Base-by-base conservation (phyloP, 441 rosid genomes). In the Manihot esculenta region DNA sequence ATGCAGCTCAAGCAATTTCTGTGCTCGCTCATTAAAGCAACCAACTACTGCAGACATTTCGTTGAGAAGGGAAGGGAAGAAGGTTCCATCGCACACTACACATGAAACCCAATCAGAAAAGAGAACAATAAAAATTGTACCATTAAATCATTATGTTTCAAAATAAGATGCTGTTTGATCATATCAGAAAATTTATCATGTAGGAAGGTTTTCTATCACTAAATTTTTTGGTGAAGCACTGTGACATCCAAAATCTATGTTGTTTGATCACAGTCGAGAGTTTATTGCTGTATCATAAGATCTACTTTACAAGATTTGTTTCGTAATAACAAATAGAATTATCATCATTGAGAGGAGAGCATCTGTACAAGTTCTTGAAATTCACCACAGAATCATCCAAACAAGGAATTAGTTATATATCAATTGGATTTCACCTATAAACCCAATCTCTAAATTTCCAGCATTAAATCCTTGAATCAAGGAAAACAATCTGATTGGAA, bases 41-140 rank as follows among this genome's bases (percentile, higher is more conserved):
- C 97, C 94, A 0, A 90, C 90, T 7, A 94, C 85, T 51, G 84
- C 85, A 1, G 94, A 89, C 97, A 92, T 94, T 74, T 92, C 97
- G 62, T 78, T 81, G 10, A 84, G 81, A 76, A 94, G 97, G 71
- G 88, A 85, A 59, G 99, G 97, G 83, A 92, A 94, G 84, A 94
- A 94, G 67, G 88, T 90, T 50, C 88, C 94, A 75, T 92, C 97
- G 54, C 95, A 92, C 64, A 90, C 99, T 92, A 64, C 82, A 73
- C 12, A 44, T 35, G 20, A 66, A 62, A n/a, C 42, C 33, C 7
- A 38, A 64, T 66, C 8, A 70, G 56, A 12, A 30, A 23, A 63
- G 1, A 17, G 64, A 50, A 50, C 48, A 73, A 44, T 3, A 15
- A 27, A 18, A 17, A 17, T 13, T 48, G 48, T 11, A 44, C 1